These are phyloP conservation scores for Psilocybe subaeruginosa DNA, from an alignment of 768 basidiomycete species.

Conservation along the genomic window DNA sequence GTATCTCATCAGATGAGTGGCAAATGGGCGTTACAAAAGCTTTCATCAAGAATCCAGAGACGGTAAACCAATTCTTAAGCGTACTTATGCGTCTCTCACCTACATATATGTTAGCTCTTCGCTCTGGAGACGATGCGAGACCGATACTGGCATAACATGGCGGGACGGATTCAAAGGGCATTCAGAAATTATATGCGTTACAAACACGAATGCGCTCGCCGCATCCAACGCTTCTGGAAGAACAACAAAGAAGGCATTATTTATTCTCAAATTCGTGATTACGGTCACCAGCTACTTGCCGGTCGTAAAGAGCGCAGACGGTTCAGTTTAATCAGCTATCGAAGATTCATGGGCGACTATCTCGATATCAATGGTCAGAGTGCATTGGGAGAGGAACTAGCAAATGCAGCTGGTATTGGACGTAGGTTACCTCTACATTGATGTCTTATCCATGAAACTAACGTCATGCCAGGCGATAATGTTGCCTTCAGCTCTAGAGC, in stretches of 20 bases:
- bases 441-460: not conserved
- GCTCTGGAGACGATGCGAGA: conserved; percentile 99
- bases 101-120: conserved; percentile 70
- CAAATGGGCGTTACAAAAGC: conserved; percentile 99
- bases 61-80: conserved; percentile 50
- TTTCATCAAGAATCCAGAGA: conserved; percentile 99
- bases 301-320: conserved; percentile 92
- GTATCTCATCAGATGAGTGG: conserved; percentile 97
- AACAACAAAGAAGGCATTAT: conserved; percentile 94
- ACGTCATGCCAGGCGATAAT: conserved; percentile 53
- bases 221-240: conserved; percentile 98
- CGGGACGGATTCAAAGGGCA: conserved; percentile 91
- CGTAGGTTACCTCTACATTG: conserved; percentile 46
- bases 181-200: conserved; percentile 96
- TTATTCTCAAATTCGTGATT: conserved; percentile 90
- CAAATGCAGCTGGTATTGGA: conserved; percentile 70
- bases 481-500: conserved; percentile 85
- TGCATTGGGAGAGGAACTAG: conserved; percentile 76
- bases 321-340: conserved; percentile 91
- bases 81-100: not conserved
- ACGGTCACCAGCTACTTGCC: conserved; percentile 91
- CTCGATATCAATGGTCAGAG: conserved; percentile 85
- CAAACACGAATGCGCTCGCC: conserved; percentile 91
- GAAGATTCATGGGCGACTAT: conserved; percentile 96
- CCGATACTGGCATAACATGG: conserved; percentile 99